Evolutionary conservation across 352 stramenopile genomes (phyloP).

Genomic region (Pythium grandisporangium): DNA sequence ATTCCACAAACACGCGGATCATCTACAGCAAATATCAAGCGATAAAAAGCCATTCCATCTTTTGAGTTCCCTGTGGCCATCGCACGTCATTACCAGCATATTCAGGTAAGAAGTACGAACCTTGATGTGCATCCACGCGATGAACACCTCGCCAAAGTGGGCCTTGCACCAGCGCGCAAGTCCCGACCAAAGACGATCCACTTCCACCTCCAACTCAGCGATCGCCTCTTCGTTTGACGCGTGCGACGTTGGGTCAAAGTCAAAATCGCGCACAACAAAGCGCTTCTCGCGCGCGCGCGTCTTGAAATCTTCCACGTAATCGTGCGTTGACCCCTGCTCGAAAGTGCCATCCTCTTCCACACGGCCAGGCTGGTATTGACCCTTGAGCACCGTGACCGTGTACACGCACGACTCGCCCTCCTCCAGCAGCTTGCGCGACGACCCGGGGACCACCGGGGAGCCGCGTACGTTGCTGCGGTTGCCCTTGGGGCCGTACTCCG

Average conservation of each 20-base stretch:
- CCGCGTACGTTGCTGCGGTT: constrained; percentile 88
- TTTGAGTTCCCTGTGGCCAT: too few species aligned
- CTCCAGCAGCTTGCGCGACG: constrained; percentile 84
- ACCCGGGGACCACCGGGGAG: constrained; percentile 93
- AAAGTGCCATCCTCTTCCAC: constrained; percentile 89
- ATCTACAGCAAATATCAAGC: constrained; percentile 42
- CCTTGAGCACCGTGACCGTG: constrained; percentile 94
- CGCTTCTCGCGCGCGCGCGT: constrained; percentile 91
- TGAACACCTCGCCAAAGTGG: constrained; percentile 97
- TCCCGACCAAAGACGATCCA: constrained; percentile 91
- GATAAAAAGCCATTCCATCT: too few species aligned
- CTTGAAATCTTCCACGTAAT: constrained; percentile 94
- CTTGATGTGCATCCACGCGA: constrained; percentile 99
- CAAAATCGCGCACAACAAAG: constrained; percentile 89
- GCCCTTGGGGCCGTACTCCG: constrained; percentile 85
- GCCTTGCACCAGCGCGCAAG: constrained; percentile 97
- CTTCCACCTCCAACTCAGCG: constrained; percentile 79
- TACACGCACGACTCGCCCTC: constrained; percentile 92
- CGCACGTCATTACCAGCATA: too few species aligned
- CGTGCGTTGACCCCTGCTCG: constrained; percentile 85
- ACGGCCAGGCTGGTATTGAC: constrained; percentile 84
- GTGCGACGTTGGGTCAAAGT: constrained; percentile 86
- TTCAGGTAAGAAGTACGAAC: too few species aligned
- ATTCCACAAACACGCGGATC: constrained; percentile 97
- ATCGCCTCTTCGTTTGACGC: constrained; percentile 85